These are phyloP conservation scores for Tolypocladium pustulatum DNA, from an alignment of 2,329 filamentous ascomycete species.

Conservation along the genomic window DNA sequence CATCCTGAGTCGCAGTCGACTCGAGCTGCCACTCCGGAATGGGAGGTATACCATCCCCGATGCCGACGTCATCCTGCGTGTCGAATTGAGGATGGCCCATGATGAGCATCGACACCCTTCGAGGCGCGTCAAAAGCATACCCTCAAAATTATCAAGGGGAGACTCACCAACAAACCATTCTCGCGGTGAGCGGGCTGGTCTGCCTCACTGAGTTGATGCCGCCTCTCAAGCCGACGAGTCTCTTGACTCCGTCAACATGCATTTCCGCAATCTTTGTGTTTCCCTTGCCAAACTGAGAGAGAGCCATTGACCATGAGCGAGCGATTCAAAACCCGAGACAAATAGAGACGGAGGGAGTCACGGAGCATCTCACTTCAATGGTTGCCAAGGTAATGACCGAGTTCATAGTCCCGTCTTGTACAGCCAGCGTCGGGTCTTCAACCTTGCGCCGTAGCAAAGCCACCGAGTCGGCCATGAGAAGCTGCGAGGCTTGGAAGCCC, in stretches of 20 bases:
- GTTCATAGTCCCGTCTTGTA: constrained; percentile 45
- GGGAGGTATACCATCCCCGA: constrained; percentile 36
- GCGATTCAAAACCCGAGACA: not conserved
- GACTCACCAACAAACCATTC: constrained; percentile 43
- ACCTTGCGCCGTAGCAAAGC: constrained; percentile 39
- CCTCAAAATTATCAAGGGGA: not conserved
- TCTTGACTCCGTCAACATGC: constrained; percentile 39
- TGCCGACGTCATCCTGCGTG: constrained; percentile 36
- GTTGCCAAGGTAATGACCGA: constrained; percentile 46
- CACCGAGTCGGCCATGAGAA: constrained; percentile 48
- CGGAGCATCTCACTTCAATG: constrained; percentile 36
- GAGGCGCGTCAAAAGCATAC: not conserved
- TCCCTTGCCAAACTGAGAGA: constrained; percentile 39
- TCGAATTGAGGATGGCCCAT: constrained; percentile 41
- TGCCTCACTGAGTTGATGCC: constrained; percentile 36
- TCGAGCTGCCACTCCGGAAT: constrained; percentile 36
- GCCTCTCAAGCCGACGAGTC: constrained; percentile 36
- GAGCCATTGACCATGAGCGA: not conserved
- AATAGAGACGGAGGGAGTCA: too few species aligned
- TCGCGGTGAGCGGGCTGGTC: constrained; percentile 40
- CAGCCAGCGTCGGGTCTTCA: constrained; percentile 30
- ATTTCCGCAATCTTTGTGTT: constrained; percentile 31
- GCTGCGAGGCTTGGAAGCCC: constrained; percentile 41
- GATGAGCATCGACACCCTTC: constrained; percentile 48
- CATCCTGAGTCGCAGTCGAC: not conserved